Base-by-base conservation (phyloP, 1,284 basidiomycete genomes). In the Pseudozyma tsukubaensis region DNA sequence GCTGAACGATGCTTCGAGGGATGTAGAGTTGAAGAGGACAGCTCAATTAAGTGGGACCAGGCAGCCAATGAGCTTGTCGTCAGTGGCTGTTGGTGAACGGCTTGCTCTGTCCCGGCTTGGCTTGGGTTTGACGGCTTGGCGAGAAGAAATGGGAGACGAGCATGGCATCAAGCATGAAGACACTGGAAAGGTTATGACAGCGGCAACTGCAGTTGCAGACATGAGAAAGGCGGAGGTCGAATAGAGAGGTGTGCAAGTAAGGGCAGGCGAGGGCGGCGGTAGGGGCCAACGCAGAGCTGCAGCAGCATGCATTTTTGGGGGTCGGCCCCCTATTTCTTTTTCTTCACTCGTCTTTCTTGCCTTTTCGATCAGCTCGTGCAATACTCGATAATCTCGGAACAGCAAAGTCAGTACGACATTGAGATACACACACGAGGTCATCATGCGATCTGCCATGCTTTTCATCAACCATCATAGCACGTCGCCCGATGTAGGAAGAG, bases 271-370 rank as follows among this genome's bases (percentile, higher is more conserved):
- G 34, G 32, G 42, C n/a, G 24, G 40, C 40, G 42, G 52, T 45
- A 56, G 45, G 36, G 18, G 55, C 50, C 50, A 40, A 21, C 37
- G 10, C 21, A n/a, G 29, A 21, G 36, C 36, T 58, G 55, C 55
- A 50, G 37, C 48, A 6, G 47, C 35, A 1, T 58, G 55, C 55
- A 50, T 13, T 50, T 50, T 50, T 58, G 45, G 55, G 55, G 55
- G 32, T 35, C n/a, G 35, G 29, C 47, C 55, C 55, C 55, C 47
- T 40, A 40, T 37, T 49, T 57, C 19, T 40, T 18, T 12, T 8
- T 39, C 29, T 29, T 12, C 9, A n/a, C 29, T 39, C 12, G 11
- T 36, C 16, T 37, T 32, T 34, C 4, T 44, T 19, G 14, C 32
- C 7, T 18, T 36, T 36, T 39, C 19, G 21, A 18, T 24, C 35